These are phyloP conservation scores for Kernera saxatilis DNA, from an alignment of 345 rosid species.

Conservation along the genomic window DNA sequence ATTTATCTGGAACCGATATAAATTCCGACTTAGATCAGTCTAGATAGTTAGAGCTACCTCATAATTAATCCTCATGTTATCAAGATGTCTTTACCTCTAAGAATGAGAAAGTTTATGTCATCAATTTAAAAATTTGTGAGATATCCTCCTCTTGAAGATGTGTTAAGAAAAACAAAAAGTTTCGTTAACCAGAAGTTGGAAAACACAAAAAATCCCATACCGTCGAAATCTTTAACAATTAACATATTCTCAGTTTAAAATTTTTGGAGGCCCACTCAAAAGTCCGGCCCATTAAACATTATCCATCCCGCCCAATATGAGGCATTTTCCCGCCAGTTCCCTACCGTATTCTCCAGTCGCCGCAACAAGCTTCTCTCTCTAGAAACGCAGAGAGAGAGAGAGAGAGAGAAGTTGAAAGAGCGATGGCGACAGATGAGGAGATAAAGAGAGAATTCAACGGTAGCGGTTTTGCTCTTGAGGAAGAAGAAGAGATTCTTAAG, in stretches of 20 bases:
- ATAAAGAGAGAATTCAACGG: constrained; percentile 61
- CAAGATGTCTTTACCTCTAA: too few species aligned
- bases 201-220: not conserved
- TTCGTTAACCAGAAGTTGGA: not conserved
- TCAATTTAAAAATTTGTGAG: not conserved
- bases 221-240: not conserved
- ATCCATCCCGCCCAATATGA: constrained; percentile 24
- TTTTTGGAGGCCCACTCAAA: not conserved
- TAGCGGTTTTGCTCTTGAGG: constrained; percentile 51
- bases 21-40: not conserved
- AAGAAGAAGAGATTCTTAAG: constrained; percentile 61
- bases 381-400: constrained; percentile 35
- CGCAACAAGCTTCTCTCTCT: constrained; percentile 4
- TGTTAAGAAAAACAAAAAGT: not conserved
- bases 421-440: constrained; percentile 56
- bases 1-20: not conserved
- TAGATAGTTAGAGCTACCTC: not conserved
- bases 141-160: too few species aligned
- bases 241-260: not conserved
- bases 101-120: not conserved
- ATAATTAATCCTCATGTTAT: not conserved
- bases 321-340: constrained; percentile 55
- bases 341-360: constrained; percentile 7
- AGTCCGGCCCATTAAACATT: not conserved
- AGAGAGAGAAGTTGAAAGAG: constrained; percentile 12